Conservation (phyloP, 2,329 filamentous ascomycete genomes). For the Cryphonectria nitschkei region DNA sequence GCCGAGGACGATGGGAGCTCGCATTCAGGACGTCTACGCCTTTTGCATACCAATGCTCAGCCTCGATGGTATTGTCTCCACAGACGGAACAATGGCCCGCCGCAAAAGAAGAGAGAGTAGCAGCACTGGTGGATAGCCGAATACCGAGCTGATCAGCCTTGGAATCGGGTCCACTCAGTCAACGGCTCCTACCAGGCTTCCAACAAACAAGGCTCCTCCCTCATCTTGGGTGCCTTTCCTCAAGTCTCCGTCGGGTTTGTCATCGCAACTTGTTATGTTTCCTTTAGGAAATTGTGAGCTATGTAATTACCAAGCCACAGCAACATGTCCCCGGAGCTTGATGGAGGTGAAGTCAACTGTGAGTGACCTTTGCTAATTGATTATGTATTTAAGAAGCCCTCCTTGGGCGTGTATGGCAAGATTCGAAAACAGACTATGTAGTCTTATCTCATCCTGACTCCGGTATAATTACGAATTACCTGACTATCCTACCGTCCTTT, state of each 20-base stretch:
- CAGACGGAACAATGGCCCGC: not conserved
- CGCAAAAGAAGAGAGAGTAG: not conserved
- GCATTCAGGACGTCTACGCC: not conserved
- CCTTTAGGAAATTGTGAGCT: not conserved
- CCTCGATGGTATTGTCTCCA: not conserved
- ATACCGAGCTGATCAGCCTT: not conserved
- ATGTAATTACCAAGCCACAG: not conserved
- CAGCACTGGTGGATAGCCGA: not conserved
- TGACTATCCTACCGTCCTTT: not conserved
- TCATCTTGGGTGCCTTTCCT: not conserved
- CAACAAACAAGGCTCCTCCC: not conserved
- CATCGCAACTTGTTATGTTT: too few species aligned
- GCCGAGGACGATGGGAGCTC: not conserved
- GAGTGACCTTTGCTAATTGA: not conserved
- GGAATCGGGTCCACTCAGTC: not conserved
- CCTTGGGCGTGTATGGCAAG: not conserved
- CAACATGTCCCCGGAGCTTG: not conserved
- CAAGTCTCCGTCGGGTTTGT: too few species aligned
- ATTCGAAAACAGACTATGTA: not conserved
- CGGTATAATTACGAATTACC: not conserved
- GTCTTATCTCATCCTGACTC: not conserved
- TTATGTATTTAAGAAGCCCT: not conserved
- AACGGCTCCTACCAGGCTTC: not conserved
- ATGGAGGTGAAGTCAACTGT: not conserved
- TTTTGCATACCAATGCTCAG: not conserved